Evolutionary conservation across 2,329 filamentous ascomycete genomes (phyloP).

Genomic region (Colletotrichum costaricense): DNA sequence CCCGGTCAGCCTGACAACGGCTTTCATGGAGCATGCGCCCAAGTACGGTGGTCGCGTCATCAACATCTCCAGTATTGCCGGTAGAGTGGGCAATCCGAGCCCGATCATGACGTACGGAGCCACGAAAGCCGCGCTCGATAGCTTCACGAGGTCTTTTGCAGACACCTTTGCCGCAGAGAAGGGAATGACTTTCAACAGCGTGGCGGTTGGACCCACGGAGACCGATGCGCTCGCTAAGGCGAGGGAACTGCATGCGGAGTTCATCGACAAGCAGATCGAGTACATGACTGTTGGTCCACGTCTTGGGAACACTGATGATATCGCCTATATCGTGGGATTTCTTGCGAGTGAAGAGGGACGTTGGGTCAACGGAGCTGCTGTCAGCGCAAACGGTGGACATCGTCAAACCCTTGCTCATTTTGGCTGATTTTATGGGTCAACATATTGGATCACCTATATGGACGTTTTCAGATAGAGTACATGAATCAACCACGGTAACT

Average conservation of each 20-base stretch:
- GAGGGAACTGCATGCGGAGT: background rate
- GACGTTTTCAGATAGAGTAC: too few relatives aligned
- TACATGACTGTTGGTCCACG: background rate
- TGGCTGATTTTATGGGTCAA: background rate
- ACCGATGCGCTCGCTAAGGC: conserved; percentile 14
- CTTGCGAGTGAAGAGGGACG: conserved; percentile 20
- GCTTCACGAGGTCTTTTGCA: conserved; percentile 42
- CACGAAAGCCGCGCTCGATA: conserved; percentile 47
- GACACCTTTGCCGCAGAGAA: conserved; percentile 42
- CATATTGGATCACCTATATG: background rate
- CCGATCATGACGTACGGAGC: conserved; percentile 40
- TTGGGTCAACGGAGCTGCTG: conserved; percentile 14
- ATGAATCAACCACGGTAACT: background rate
- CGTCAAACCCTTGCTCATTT: background rate
- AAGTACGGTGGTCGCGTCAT: conserved; percentile 22
- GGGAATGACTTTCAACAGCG: conserved; percentile 43
- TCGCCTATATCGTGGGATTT: conserved; percentile 17
- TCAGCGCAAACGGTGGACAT: conserved; percentile 20
- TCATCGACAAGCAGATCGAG: background rate
- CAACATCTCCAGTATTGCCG: conserved; percentile 8
- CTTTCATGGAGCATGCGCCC: conserved; percentile 41
- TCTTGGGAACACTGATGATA: background rate
- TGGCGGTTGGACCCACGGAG: conserved; percentile 44
- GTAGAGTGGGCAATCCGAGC: background rate
- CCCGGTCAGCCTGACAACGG: conserved; percentile 44